phyloP scores from a whole-genome alignment of 768 basidiomycete genomes.

The Dictyophora rubrovolvata region DNA sequence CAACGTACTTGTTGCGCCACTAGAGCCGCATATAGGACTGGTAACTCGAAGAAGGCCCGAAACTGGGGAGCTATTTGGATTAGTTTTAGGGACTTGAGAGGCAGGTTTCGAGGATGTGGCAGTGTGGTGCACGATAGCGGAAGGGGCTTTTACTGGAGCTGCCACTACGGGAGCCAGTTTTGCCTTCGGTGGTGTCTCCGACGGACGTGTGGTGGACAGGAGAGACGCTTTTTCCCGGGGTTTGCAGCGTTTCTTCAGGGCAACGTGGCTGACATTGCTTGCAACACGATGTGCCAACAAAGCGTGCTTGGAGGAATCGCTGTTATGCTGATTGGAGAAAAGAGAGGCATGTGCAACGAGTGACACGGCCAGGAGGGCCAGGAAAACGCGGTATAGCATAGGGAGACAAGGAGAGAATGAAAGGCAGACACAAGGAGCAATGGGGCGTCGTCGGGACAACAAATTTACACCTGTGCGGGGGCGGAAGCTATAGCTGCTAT shows the following conservation, averaged over 20 bases:
- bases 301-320: not conserved
- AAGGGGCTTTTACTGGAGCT: not conserved
- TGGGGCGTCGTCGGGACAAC: not conserved
- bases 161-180: not conserved
- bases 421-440: not conserved
- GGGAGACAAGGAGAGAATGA: not conserved
- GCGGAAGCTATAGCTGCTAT: too few species aligned
- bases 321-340: not conserved
- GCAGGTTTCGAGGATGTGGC: too few species aligned
- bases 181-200: not conserved
- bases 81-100: not conserved
- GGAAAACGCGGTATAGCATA: not conserved
- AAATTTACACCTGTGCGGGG: not conserved
- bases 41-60: not conserved
- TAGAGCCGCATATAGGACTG: slow-evolving; percentile 31
- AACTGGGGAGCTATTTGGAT: not conserved
- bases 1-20: slow-evolving; percentile 39
- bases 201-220: not conserved
- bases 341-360: slow-evolving; percentile 8
- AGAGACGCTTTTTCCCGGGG: not conserved
- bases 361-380: not conserved
- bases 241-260: not conserved
- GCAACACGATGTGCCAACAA: not conserved
- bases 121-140: not conserved
- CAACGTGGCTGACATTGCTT: not conserved